Conservation (phyloP, 2,329 filamentous ascomycete genomes). For the Proliferodiscus dingleyae region DNA sequence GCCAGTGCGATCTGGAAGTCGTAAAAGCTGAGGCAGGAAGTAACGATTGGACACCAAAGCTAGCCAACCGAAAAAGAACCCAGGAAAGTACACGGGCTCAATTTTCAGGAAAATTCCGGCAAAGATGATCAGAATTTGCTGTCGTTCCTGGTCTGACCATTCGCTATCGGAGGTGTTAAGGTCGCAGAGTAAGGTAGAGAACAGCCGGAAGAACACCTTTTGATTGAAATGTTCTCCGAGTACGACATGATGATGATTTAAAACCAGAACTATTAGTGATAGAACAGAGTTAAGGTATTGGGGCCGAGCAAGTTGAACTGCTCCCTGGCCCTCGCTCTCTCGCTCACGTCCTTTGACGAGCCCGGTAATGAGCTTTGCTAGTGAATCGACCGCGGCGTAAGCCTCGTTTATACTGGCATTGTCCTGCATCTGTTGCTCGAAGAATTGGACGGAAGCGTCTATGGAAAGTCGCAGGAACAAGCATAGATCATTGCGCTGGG, state of each 20-base stretch:
- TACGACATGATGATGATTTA: slow-evolving; percentile 81
- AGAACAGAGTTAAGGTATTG: slow-evolving; percentile 74
- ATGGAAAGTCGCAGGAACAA: slow-evolving; percentile 77
- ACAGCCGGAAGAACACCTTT: slow-evolving; percentile 84
- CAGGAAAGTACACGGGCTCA: slow-evolving; percentile 71
- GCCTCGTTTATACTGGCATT: slow-evolving; percentile 54
- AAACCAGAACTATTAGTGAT: slow-evolving; percentile 70
- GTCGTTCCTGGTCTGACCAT: slow-evolving; percentile 54
- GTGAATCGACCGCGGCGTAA: slow-evolving; percentile 66
- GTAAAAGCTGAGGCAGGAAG: slow-evolving; percentile 75
- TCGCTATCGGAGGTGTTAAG: slow-evolving; percentile 56
- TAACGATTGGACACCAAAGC: slow-evolving; percentile 76
- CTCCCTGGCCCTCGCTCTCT: slow-evolving; percentile 48
- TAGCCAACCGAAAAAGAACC: slow-evolving; percentile 83
- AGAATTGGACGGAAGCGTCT: slow-evolving; percentile 72
- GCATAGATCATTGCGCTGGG: slow-evolving; percentile 69
- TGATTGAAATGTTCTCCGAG: slow-evolving; percentile 79
- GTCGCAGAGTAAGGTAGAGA: slow-evolving; percentile 78
- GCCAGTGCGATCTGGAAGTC: slow-evolving; percentile 61
- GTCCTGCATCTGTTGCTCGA: slow-evolving; percentile 63
- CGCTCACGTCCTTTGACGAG: slow-evolving; percentile 67
- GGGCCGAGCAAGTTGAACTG: slow-evolving; percentile 47
- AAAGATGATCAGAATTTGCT: slow-evolving; percentile 67
- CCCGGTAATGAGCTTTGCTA: slow-evolving; percentile 73
- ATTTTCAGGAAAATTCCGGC: slow-evolving; percentile 67